Conservation (phyloP, 148 eudicot genomes). For the Polygonum aviculare region DNA sequence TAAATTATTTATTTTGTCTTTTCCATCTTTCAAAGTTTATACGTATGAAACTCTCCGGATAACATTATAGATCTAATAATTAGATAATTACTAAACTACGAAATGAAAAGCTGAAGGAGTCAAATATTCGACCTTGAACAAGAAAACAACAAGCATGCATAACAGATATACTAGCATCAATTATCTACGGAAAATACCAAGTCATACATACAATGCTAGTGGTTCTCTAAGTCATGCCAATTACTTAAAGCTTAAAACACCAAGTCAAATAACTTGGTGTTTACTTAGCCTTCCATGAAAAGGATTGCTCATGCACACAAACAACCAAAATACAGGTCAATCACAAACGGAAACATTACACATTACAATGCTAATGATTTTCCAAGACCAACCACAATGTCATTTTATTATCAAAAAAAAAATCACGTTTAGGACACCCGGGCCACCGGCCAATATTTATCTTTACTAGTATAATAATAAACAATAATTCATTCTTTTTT, state of each 20-base stretch:
- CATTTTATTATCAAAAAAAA: not conserved
- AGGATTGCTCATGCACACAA: not conserved
- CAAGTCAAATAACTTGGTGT: conserved; percentile 2
- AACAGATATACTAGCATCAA: not conserved
- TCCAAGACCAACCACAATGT: too few species aligned
- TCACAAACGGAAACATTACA: not conserved
- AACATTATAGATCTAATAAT: too few species aligned
- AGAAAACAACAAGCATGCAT: not conserved
- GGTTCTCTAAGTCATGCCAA: too few species aligned
- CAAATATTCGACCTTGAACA: too few species aligned
- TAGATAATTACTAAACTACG: too few species aligned
- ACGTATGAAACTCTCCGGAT: too few species aligned
- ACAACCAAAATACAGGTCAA: not conserved
- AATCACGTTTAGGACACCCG: not conserved
- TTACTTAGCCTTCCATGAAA: not conserved
- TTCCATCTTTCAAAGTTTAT: not conserved
- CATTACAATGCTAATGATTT: not conserved
- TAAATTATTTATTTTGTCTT: too few species aligned
- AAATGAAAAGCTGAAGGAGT: too few species aligned
- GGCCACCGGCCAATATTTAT: not conserved
- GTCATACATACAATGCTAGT: too few species aligned
- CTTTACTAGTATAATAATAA: not conserved
- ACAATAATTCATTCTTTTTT: too few species aligned
- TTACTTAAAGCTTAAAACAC: not conserved
- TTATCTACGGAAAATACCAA: not conserved